Evolutionary conservation across 257 asterid genomes (phyloP).

Genomic region (Nyctanthes arbortristis): DNA sequence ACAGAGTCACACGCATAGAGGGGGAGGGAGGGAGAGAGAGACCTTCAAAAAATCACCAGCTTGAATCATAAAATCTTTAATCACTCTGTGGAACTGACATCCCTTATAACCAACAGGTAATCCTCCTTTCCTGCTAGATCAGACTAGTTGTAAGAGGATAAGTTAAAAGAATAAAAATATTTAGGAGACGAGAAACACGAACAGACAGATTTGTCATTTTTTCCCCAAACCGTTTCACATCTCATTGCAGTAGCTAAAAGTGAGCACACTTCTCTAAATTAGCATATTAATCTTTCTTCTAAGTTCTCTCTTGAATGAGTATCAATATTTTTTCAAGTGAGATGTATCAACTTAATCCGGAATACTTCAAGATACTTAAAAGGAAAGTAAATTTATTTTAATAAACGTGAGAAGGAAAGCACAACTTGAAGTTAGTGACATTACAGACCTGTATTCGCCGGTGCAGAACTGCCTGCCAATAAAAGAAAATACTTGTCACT

Average conservation of each 20-base stretch:
- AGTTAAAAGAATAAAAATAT: neutral
- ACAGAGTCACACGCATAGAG: neutral
- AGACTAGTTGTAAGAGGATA: slow-evolving; percentile 22
- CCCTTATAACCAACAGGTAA: slow-evolving; percentile 86
- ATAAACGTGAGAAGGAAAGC: neutral
- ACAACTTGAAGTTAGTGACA: slow-evolving; percentile 1
- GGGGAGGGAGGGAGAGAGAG: neutral
- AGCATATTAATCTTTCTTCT: slow-evolving; percentile 11
- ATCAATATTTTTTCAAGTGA: neutral
- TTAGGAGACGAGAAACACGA: slow-evolving; percentile 1
- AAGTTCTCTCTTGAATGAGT: neutral
- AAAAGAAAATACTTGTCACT: slow-evolving; percentile 5
- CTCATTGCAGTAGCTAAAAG: neutral
- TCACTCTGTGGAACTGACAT: slow-evolving; percentile 92
- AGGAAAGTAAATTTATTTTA: slow-evolving; percentile 1
- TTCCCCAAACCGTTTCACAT: neutral
- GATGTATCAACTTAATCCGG: neutral
- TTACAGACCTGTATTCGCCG: slow-evolving; percentile 75
- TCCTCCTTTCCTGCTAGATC: slow-evolving; percentile 73
- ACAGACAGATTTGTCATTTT: too few relatives aligned
- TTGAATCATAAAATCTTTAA: slow-evolving; percentile 96
- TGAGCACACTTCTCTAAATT: neutral
- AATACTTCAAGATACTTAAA: neutral
- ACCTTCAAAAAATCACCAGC: slow-evolving; percentile 98
- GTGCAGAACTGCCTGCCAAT: slow-evolving; percentile 83